Base-by-base conservation (phyloP, 2,329 filamentous ascomycete genomes). In the Microcyclospora tardicrescens region DNA sequence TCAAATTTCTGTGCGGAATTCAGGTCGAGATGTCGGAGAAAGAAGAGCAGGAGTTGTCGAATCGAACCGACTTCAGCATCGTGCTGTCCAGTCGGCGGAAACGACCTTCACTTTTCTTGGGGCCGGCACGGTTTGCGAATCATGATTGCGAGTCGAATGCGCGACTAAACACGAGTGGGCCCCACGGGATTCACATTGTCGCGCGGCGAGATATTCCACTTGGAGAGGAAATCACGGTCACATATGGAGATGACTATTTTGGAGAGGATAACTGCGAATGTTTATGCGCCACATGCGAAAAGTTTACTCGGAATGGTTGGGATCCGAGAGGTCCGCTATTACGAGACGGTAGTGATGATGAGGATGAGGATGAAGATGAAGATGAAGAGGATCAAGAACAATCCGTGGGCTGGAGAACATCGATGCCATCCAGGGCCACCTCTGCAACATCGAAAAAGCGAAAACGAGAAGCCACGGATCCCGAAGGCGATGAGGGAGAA, bases 101-200 rank as follows among this genome's bases (percentile, higher is more conserved):
- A 63, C 81, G 81, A 43, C 82, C 87, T 24, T 93, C 84, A 37
- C 67, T 98, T 32, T 96, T 98, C 57, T 79, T 98, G 57, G 91
- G 91, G 0, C 93, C 91, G 6, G 91, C 91, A 28, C 79, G 91
- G 36, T 96, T 98, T 59, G 86, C 91, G 16, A 98, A 98, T 57
- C 91, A 98, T 62, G 91, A 98, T 60, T 98, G 91, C 63, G 74
- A 82, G 49, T 85, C 91, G 27, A 98, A 96, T 64, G 87, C 87
- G 8, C 76, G 79, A 55, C 72, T 98, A 33, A 80, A 84, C 50
- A 95, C 85, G 28, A 81, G 77, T 28, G 84, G 86, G 34, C 76
- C 80, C 40, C 79, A 87, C 41, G 85, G 85, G 28, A 95, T 98
- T 66, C 83, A 93, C 55, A 87, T 98, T 40, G 76, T 93, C 36